A percentile compares a stretch with the other conserved stretches of the same genome.
These are phyloP conservation scores for Hymenoscyphus albidus DNA, from an alignment of 2,329 filamentous ascomycete genomes.

Conservation along the genomic window DNA sequence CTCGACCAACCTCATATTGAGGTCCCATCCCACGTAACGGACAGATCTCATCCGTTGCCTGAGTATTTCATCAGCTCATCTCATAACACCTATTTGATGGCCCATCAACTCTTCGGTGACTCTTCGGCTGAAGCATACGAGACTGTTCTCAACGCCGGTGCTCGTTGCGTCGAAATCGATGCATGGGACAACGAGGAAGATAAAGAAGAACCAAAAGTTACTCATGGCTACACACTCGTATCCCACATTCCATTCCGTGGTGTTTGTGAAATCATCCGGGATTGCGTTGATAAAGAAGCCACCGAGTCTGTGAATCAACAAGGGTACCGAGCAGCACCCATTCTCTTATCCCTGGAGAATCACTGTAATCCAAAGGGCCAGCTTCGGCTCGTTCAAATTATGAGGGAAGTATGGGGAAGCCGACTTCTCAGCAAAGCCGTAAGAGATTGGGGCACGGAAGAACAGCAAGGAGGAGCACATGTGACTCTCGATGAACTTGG, in stretches of 20 bases:
- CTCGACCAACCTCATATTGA: slow-evolving; percentile 47
- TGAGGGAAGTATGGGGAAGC: slow-evolving; percentile 59
- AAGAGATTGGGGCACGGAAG: slow-evolving; percentile 51
- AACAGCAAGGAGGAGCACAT: slow-evolving; percentile 52
- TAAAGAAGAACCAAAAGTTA: slow-evolving; percentile 63
- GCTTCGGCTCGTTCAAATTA: slow-evolving; percentile 58
- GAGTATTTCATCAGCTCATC: slow-evolving; percentile 71
- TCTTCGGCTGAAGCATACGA: slow-evolving; percentile 62
- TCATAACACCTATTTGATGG: slow-evolving; percentile 70
- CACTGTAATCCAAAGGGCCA: slow-evolving; percentile 60
- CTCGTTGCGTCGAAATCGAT: slow-evolving; percentile 69
- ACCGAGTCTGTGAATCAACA: slow-evolving; percentile 39
- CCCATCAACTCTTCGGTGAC: slow-evolving; percentile 63
- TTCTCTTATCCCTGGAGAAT: slow-evolving; percentile 64
- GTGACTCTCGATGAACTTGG: slow-evolving; percentile 57
- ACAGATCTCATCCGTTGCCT: slow-evolving; percentile 57
- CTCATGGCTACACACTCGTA: slow-evolving; percentile 65
- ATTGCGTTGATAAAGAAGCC: slow-evolving; percentile 57
- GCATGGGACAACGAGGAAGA: slow-evolving; percentile 64
- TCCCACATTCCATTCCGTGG: slow-evolving; percentile 61
- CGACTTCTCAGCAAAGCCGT: slow-evolving; percentile 56
- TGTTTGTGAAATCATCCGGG: slow-evolving; percentile 62
- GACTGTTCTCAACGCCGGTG: slow-evolving; percentile 57
- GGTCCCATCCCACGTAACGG: slow-evolving; percentile 51
- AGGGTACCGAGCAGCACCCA: slow-evolving; percentile 48